Conservation (phyloP, 2,329 filamentous ascomycete genomes). For the Stachybotrys chartarum region DNA sequence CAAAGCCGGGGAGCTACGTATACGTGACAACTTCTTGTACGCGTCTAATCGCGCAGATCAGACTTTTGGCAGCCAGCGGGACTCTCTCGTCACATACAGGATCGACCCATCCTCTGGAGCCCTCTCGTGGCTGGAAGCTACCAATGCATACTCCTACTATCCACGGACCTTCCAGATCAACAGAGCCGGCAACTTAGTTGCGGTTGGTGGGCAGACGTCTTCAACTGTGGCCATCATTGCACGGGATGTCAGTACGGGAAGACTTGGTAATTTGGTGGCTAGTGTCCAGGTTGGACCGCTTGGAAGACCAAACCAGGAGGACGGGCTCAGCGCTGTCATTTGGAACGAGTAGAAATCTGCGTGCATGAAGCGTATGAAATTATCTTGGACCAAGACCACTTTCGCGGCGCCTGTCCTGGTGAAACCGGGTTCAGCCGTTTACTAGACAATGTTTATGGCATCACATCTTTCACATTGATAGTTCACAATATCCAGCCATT, state of each 20-base stretch:
- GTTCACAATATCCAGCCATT: too few species aligned
- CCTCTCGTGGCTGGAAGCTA: conserved; percentile 44
- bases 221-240: conserved; percentile 50
- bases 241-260: conserved; percentile 47
- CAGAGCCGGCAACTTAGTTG: conserved; percentile 49
- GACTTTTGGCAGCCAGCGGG: conserved; percentile 44
- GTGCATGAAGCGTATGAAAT: neutral
- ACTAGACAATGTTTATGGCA: too few species aligned
- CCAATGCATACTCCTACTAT: conserved; percentile 49
- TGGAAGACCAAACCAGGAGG: conserved; percentile 34
- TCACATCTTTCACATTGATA: too few species aligned
- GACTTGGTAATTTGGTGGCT: conserved; percentile 40
- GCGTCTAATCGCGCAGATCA: conserved; percentile 56
- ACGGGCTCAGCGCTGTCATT: conserved; percentile 39
- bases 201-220: conserved; percentile 55
- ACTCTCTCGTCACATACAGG: conserved; percentile 47
- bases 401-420: too few species aligned
- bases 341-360: conserved; percentile 34
- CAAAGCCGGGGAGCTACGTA: conserved; percentile 48
- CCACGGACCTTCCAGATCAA: conserved; percentile 59
- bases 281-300: conserved; percentile 30
- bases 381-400: too few species aligned
- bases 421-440: too few species aligned
- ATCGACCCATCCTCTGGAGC: conserved; percentile 38
- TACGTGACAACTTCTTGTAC: conserved; percentile 48